Evolutionary conservation across 179 eudicot species (phyloP).

Genomic region (Dionaea muscipula): DNA sequence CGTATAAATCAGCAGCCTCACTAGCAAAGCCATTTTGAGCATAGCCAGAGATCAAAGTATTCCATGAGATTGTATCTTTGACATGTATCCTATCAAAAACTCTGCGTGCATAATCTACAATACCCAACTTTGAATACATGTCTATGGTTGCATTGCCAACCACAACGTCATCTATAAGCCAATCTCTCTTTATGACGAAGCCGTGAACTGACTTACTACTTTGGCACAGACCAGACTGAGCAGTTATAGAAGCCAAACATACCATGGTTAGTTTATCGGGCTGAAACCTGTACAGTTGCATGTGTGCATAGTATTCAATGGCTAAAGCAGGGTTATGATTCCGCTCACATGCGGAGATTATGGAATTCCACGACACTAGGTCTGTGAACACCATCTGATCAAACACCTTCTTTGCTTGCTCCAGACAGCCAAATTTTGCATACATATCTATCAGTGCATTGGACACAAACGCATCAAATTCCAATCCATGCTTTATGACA

Average conservation of each 20-base stretch:
- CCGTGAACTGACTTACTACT: slow-evolving; percentile 34
- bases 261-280: slow-evolving; percentile 36
- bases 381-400: slow-evolving; percentile 25
- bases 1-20: slow-evolving; percentile 34
- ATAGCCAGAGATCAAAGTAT: slow-evolving; percentile 39
- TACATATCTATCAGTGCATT: slow-evolving; percentile 45
- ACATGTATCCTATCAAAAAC: slow-evolving; percentile 24
- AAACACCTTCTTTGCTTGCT: slow-evolving; percentile 25
- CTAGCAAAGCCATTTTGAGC: slow-evolving; percentile 39
- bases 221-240: slow-evolving; percentile 26
- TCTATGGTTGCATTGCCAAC: slow-evolving; percentile 36
- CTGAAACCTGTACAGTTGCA: slow-evolving; percentile 23
- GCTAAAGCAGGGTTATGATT: slow-evolving; percentile 22
- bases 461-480: slow-evolving; percentile 32
- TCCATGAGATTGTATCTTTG: slow-evolving; percentile 42
- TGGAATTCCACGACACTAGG: slow-evolving; percentile 39
- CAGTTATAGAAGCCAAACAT: slow-evolving; percentile 33
- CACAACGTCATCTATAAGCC: slow-evolving; percentile 21
- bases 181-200: slow-evolving; percentile 26
- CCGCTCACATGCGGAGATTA: slow-evolving; percentile 37
- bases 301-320: slow-evolving; percentile 19
- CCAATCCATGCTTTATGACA: slow-evolving; percentile 39
- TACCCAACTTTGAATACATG: slow-evolving; percentile 45
- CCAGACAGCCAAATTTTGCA: slow-evolving; percentile 29
- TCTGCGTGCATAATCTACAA: slow-evolving; percentile 21